phyloP scores from a whole-genome alignment of 805 yeast genomes.

The Kodamaea hsintzibuensis region DNA sequence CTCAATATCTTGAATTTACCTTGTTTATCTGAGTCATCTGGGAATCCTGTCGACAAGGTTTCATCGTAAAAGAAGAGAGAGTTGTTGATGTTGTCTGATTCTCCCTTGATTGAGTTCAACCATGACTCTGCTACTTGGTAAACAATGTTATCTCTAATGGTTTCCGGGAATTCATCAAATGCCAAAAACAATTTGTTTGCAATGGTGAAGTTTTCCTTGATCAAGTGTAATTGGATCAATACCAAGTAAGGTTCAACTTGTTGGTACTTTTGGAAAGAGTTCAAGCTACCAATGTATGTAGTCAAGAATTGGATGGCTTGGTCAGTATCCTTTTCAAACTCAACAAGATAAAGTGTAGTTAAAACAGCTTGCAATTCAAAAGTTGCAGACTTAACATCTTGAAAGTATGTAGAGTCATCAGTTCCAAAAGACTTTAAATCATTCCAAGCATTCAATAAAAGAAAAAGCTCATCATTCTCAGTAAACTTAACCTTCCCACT shows the following conservation, averaged over 20 bases:
- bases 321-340: constrained; percentile 35
- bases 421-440: constrained; percentile 45
- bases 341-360: constrained; percentile 39
- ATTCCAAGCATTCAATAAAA: constrained; percentile 43
- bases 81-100: constrained; percentile 41
- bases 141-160: constrained; percentile 62
- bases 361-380: constrained; percentile 45
- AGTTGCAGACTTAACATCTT: constrained; percentile 34
- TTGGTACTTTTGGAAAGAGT: constrained; percentile 20
- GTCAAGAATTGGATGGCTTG: constrained; percentile 36
- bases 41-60: constrained; percentile 53
- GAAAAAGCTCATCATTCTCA: constrained; percentile 35
- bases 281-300: constrained; percentile 25
- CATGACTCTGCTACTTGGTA: constrained; percentile 81
- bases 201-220: constrained; percentile 34
- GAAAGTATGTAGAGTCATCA: constrained; percentile 44
- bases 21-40: constrained; percentile 35
- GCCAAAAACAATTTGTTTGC: constrained; percentile 34
- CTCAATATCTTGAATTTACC: constrained; percentile 42
- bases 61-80: constrained; percentile 76
- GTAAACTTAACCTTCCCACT: constrained; percentile 34
- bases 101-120: constrained; percentile 42
- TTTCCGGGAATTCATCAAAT: constrained; percentile 35
- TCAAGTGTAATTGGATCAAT: constrained; percentile 40
- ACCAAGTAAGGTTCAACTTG: constrained; percentile 45